These are phyloP conservation scores for Drechslera avenae DNA, from an alignment of 2,329 filamentous ascomycete species.

Conservation along the genomic window DNA sequence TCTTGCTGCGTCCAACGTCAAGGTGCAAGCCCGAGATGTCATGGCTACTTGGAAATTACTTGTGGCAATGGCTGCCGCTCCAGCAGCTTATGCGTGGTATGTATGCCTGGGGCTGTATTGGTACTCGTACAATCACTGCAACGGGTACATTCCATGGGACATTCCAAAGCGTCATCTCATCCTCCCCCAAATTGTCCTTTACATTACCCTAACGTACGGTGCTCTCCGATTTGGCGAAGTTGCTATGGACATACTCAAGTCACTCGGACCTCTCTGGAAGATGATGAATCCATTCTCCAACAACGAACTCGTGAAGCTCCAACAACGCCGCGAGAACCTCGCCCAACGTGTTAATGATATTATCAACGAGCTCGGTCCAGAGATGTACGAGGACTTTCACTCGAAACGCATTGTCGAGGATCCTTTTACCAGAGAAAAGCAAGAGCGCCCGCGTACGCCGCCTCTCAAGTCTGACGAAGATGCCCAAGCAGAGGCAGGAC, in stretches of 20 bases:
- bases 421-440: constrained; percentile 30
- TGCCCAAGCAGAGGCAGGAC: constrained; percentile 18
- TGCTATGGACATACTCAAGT: constrained; percentile 99
- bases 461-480: constrained; percentile 26
- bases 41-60: constrained; percentile 52
- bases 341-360: constrained; percentile 83
- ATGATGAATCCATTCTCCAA: constrained; percentile 83
- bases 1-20: constrained; percentile 49
- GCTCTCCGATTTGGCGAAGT: constrained; percentile 94
- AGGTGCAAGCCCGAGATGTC: constrained; percentile 48
- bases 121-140: constrained; percentile 67
- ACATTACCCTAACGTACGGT: constrained; percentile 88
- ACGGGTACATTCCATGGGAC: constrained; percentile 79
- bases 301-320: constrained; percentile 81
- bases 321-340: constrained; percentile 72
- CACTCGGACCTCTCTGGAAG: constrained; percentile 82
- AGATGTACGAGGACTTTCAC: constrained; percentile 89
- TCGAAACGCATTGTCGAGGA: constrained; percentile 48
- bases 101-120: constrained; percentile 39
- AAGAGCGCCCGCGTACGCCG: constrained; percentile 30
- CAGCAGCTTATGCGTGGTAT: constrained; percentile 42
- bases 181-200: constrained; percentile 75
- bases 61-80: constrained; percentile 47
- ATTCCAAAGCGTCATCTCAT: constrained; percentile 70
- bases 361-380: constrained; percentile 93